Base-by-base conservation (phyloP, 73 alveolate species). In the Paramecium tetraurelia region DNA sequence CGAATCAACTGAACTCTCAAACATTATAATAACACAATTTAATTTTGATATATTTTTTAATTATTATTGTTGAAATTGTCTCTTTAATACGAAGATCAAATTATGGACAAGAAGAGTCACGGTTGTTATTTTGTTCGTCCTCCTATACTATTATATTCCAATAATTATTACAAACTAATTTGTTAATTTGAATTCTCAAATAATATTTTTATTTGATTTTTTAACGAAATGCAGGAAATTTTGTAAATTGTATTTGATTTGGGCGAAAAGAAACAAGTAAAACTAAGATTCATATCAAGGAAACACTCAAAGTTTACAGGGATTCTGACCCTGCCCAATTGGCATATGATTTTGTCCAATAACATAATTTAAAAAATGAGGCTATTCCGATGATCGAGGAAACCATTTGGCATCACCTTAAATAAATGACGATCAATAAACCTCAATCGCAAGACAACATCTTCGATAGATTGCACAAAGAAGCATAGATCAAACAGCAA, bases 201-300 rank as follows among this genome's bases (percentile, higher is more conserved):
- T 53, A 63, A 16, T 63, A 27, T 63, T 63, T 59, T 18, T 63
- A 63, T 63, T 63, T 63, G 84, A 63, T 63, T 63, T 18, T 53
- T 53, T 53, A 63, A 63, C 84, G 46, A 63, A n/a, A 63, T 63
- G 75, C 20, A 80, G 24, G 90, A 80, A 48, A 63, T 80, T 22
- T 41, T 80, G 44, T 40, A 80, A 46, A 80, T 80, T 41, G 75
- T 80, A 24, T 80, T 80, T 46, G 90, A 80, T 80, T 80, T 80
- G 24, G 90, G 90, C 7, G 90, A 80, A 22, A 11, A 12, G 22
- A 80, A 48, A 80, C 46, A 80, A 80, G 90, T 80, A 80, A 40
- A 24, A 11, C 8, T 20, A 4, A 22, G 7, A 10, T 43, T 22
- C 12, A 44, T 31, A 12, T 18, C 27, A 40, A 80, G 90, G 90